Conservation (phyloP, 805 yeast genomes). For the Ogataea allantospora region DNA sequence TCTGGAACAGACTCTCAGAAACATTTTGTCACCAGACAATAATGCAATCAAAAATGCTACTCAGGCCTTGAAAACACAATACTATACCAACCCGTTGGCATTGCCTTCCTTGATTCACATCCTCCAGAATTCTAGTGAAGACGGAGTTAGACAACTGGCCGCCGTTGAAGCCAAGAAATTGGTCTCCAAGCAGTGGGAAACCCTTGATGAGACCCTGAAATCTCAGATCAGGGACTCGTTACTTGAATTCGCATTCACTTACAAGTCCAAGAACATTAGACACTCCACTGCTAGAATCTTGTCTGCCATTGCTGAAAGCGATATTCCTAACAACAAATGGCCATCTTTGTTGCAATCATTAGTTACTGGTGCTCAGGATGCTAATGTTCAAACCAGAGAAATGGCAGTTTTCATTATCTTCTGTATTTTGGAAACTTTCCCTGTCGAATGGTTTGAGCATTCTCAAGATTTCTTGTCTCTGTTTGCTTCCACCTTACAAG, state of each 20-base stretch:
- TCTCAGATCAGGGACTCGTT: slow-evolving; percentile 65
- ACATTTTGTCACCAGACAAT: slow-evolving; percentile 79
- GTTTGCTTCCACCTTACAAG: slow-evolving; percentile 64
- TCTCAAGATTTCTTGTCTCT: slow-evolving; percentile 67
- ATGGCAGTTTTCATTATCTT: slow-evolving; percentile 77
- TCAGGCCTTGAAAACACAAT: slow-evolving; percentile 64
- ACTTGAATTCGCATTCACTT: slow-evolving; percentile 64
- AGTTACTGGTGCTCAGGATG: slow-evolving; percentile 61
- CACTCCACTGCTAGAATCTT: slow-evolving; percentile 89
- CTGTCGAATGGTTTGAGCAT: slow-evolving; percentile 54
- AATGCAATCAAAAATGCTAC: slow-evolving; percentile 83
- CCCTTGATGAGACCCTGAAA: slow-evolving; percentile 48
- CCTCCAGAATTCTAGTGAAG: slow-evolving; percentile 65
- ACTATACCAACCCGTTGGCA: slow-evolving; percentile 66
- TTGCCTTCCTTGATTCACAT: slow-evolving; percentile 83
- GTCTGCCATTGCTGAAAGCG: slow-evolving; percentile 78
- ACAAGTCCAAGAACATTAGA: slow-evolving; percentile 64
- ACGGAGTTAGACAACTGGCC: slow-evolving; percentile 83
- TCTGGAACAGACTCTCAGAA: slow-evolving; percentile 75
- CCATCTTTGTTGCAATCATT: slow-evolving; percentile 69
- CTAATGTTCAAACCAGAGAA: slow-evolving; percentile 58
- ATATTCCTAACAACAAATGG: slow-evolving; percentile 69
- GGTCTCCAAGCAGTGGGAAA: slow-evolving; percentile 68
- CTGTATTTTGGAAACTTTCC: slow-evolving; percentile 72
- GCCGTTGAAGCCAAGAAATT: slow-evolving; percentile 94